phyloP scores from a whole-genome alignment of 768 basidiomycete species.

The Scleroderma bovista region DNA sequence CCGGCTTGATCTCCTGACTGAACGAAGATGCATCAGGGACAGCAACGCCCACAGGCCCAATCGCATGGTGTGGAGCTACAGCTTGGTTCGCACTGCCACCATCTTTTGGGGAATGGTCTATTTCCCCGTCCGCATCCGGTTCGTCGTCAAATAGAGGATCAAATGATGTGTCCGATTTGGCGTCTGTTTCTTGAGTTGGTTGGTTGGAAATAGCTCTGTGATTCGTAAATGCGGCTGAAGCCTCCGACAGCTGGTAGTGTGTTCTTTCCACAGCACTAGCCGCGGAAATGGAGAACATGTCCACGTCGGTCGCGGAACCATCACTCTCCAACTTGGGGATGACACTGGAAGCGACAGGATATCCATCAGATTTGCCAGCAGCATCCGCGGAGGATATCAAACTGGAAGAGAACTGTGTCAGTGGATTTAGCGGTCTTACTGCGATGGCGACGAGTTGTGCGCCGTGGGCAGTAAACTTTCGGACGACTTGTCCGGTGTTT shows the following conservation, averaged over 20 bases:
- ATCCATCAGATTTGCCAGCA: conserved; percentile 15
- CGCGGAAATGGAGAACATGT: conserved; percentile 12
- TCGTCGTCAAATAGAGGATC: conserved; percentile 92
- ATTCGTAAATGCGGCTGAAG: conserved; percentile 14
- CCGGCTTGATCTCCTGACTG: conserved; percentile 17
- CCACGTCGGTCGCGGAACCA: conserved; percentile 18
- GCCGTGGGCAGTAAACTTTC: conserved; percentile 76
- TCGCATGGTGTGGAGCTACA: conserved; percentile 10
- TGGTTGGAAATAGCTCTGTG: conserved; percentile 21
- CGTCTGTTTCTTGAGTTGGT: conserved; percentile 43
- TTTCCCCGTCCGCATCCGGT: conserved; percentile 54
- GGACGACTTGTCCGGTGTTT: conserved; percentile 76
- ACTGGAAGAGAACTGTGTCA: conserved; percentile 27
- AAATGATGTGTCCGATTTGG: conserved; percentile 74
- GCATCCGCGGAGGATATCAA: conserved; percentile 22
- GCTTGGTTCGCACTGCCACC: conserved; percentile 12
- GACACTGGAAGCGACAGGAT: conserved; percentile 3
- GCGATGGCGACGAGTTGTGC: conserved; percentile 81
- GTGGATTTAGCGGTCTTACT: conserved; percentile 56
- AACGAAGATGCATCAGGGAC: conserved; percentile 25
- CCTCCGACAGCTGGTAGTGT: conserved; percentile 11
- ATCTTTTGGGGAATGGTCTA: conserved; percentile 18
- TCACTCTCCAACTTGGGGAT: conserved; percentile 9
- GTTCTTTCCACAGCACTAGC: conserved; percentile 6
- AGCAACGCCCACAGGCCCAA: conserved; percentile 17